Evolutionary conservation across 345 rosid species (phyloP).

Genomic region (Adansonia digitata): DNA sequence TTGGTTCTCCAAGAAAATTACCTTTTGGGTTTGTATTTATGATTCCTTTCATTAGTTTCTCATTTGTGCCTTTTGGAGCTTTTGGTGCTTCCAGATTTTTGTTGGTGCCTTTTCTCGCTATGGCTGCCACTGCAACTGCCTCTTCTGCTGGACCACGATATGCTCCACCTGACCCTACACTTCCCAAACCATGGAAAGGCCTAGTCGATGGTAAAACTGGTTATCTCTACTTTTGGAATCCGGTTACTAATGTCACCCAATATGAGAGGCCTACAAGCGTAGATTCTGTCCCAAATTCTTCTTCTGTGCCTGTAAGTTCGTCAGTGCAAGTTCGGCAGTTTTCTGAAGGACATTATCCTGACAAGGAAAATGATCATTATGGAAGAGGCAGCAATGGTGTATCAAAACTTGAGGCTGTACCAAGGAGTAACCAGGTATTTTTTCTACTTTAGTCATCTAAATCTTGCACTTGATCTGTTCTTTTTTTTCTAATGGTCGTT

Average conservation of each 20-base stretch:
- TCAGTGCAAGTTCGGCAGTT: constrained; percentile 37
- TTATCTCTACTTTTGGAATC: constrained; percentile 93
- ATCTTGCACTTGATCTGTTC: background rate
- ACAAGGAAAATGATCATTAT: constrained; percentile 49
- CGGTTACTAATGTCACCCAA: constrained; percentile 90
- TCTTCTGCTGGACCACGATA: constrained; percentile 51
- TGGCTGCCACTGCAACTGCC: constrained; percentile 58
- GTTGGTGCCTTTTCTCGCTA: constrained; percentile 18
- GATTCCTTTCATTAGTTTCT: background rate
- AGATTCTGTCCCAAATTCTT: constrained; percentile 27
- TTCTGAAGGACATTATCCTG: constrained; percentile 42
- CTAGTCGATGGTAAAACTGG: constrained; percentile 90
- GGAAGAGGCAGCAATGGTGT: constrained; percentile 36
- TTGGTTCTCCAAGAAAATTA: background rate
- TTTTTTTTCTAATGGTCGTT: background rate
- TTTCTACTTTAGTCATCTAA: background rate
- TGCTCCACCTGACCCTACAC: constrained; percentile 87
- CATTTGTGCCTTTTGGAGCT: background rate
- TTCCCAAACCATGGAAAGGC: constrained; percentile 97
- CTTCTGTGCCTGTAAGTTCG: constrained; percentile 43
- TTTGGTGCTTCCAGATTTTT: background rate
- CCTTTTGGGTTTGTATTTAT: background rate
- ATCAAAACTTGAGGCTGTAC: constrained; percentile 35
- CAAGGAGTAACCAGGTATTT: constrained; percentile 49
- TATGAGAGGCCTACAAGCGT: constrained; percentile 60